phyloP scores from a whole-genome alignment of 2,329 filamentous ascomycete species.

The Thelonectria discophora region DNA sequence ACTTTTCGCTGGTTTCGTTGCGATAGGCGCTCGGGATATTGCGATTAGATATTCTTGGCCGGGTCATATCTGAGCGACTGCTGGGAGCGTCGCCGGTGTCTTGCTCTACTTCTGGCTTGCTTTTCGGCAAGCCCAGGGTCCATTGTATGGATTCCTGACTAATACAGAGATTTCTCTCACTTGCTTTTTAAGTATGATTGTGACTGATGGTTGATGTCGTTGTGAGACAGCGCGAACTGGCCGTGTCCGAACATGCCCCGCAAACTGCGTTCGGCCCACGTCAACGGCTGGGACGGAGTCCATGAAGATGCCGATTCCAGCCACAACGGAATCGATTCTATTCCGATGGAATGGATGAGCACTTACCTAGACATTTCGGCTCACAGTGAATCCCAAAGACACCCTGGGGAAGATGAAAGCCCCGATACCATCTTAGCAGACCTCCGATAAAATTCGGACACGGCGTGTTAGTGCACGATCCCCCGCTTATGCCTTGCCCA shows the following conservation, averaged over 20 bases:
- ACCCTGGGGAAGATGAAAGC: slow-evolving; percentile 6
- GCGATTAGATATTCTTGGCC: slow-evolving; percentile 53
- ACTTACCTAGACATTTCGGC: too few species aligned
- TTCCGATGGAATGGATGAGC: too few species aligned
- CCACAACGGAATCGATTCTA: too few species aligned
- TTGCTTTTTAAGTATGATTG: background rate
- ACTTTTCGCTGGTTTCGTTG: slow-evolving; percentile 52
- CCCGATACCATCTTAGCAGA: slow-evolving; percentile 7
- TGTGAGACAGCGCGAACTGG: background rate
- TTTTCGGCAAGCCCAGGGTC: slow-evolving; percentile 31
- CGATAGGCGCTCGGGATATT: slow-evolving; percentile 55
- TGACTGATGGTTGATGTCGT: slow-evolving; percentile 3
- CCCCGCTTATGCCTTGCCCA: slow-evolving; percentile 13
- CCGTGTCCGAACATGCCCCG: too few species aligned
- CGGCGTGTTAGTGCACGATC: slow-evolving; percentile 18
- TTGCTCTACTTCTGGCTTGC: slow-evolving; percentile 35
- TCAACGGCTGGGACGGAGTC: background rate
- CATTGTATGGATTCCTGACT: slow-evolving; percentile 29
- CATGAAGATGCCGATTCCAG: too few species aligned
- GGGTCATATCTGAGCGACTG: slow-evolving; percentile 41
- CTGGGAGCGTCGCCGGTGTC: slow-evolving; percentile 42
- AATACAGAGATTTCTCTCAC: slow-evolving; percentile 34
- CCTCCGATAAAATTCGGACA: too few species aligned
- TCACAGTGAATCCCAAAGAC: background rate
- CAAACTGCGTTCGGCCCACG: background rate